These are phyloP conservation scores for Termitomyces sp. DNA, from an alignment of 768 basidiomycete genomes.

Conservation along the genomic window DNA sequence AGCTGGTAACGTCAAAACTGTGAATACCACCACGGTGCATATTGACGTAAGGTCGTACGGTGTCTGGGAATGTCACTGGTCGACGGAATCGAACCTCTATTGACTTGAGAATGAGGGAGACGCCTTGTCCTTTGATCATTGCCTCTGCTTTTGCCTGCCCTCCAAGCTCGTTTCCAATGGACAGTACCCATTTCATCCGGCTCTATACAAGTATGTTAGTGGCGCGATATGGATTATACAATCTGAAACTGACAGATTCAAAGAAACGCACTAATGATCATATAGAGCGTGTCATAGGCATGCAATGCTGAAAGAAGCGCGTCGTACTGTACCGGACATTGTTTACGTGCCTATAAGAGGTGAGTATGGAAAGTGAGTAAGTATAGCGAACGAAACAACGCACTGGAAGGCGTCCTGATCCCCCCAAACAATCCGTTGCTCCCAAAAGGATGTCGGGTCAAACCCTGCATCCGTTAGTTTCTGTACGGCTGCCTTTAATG, in stretches of 20 bases:
- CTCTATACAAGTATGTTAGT: constrained; percentile 38
- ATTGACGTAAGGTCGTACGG: constrained; percentile 37
- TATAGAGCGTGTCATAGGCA: neutral
- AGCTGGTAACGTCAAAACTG: constrained; percentile 37
- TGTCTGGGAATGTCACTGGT: constrained; percentile 77
- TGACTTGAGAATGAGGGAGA: constrained; percentile 76
- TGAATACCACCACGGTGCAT: neutral
- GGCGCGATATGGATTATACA: neutral
- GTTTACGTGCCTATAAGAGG: constrained; percentile 64
- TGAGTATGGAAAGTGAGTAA: neutral
- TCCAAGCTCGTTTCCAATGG: constrained; percentile 57
- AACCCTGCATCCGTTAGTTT: constrained; percentile 47
- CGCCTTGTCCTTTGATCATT: constrained; percentile 61
- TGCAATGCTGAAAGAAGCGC: neutral
- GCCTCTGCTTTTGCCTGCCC: constrained; percentile 53
- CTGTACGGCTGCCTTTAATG: constrained; percentile 38
- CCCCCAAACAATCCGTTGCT: constrained; percentile 77
- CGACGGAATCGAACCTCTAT: constrained; percentile 64
- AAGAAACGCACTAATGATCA: constrained; percentile 58
- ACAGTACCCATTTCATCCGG: constrained; percentile 66
- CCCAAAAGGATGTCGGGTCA: constrained; percentile 70
- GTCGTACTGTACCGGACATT: constrained; percentile 69
- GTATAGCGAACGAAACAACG: constrained; percentile 22
- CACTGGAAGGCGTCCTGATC: constrained; percentile 79
- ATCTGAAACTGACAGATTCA: constrained; percentile 52